A percentile compares a stretch with the other conserved stretches of the same genome.
Evolutionary conservation across 225 moss, liverwort and hornwort species (phyloP).

Genomic region (Takakia lepidozioides): DNA sequence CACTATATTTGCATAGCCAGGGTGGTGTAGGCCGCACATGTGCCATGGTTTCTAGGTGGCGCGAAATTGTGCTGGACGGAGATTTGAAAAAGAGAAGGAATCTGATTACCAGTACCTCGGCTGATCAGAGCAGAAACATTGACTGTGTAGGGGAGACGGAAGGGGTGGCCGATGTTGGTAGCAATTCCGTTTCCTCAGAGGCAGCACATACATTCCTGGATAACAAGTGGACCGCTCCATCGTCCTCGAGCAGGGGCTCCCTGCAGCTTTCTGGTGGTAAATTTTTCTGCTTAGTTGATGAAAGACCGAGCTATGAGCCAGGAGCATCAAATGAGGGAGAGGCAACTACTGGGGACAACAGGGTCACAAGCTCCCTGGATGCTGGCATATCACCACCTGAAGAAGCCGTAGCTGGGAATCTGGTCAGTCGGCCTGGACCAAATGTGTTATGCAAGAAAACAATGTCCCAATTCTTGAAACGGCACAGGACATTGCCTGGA

Average conservation of each 20-base stretch:
- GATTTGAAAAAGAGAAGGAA: background rate
- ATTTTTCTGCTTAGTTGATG: too few species aligned
- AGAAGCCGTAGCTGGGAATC: conserved; percentile 17
- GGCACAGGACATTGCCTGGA: conserved; percentile 50
- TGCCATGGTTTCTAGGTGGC: conserved; percentile 90
- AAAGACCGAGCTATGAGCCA: background rate
- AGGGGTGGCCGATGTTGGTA: too few species aligned
- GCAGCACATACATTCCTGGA: background rate
- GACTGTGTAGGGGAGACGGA: conserved; percentile 3
- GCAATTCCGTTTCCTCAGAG: too few species aligned
- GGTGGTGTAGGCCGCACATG: conserved; percentile 81
- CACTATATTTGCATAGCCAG: conserved; percentile 64
- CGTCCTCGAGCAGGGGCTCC: background rate
- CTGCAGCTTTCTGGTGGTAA: background rate
- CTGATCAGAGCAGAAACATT: too few species aligned
- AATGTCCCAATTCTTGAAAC: conserved; percentile 73
- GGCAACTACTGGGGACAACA: background rate
- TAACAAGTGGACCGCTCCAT: background rate
- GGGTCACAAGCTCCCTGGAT: background rate
- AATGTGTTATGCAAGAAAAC: conserved; percentile 49
- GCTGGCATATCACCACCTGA: too few species aligned
- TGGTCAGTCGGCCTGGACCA: conserved; percentile 72
- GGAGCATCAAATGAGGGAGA: background rate
- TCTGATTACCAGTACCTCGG: background rate
- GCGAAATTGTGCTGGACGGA: conserved; percentile 50